phyloP scores from a whole-genome alignment of 306 rosid species.

The Notholithocarpus densiflorus region DNA sequence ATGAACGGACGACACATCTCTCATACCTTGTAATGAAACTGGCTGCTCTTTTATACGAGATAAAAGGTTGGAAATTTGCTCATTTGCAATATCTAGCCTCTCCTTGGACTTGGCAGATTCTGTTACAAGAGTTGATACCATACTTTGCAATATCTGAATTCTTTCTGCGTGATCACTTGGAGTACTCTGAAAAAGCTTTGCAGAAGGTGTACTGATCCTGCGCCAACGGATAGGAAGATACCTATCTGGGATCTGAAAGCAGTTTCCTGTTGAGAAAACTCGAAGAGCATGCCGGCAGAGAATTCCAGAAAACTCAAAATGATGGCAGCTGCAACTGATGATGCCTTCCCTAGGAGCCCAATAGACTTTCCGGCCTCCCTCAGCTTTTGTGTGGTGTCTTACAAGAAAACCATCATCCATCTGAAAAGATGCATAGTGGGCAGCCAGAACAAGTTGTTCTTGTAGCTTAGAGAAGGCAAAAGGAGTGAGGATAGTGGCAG shows the following conservation, averaged over 20 bases:
- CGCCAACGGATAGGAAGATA: constrained; percentile 96
- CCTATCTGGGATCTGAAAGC: constrained; percentile 92
- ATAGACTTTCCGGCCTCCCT: constrained; percentile 80
- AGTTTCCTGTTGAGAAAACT: constrained; percentile 89
- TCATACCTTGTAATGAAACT: constrained; percentile 52
- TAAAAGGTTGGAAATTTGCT: constrained; percentile 68
- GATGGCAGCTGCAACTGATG: constrained; percentile 90
- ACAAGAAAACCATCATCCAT: constrained; percentile 87
- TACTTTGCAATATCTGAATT: constrained; percentile 64
- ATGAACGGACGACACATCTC: constrained; percentile 55
- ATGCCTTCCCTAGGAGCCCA: constrained; percentile 86
- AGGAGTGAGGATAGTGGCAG: constrained; percentile 82
- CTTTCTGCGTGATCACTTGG: constrained; percentile 67
- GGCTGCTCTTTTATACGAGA: constrained; percentile 79
- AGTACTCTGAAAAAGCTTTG: constrained; percentile 52
- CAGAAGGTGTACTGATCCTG: constrained; percentile 62
- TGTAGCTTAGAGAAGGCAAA: constrained; percentile 92
- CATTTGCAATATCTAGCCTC: constrained; percentile 75
- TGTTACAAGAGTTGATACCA: constrained; percentile 71
- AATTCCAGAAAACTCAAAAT: constrained; percentile 92
- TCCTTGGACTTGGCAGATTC: constrained; percentile 90
- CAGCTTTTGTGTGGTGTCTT: constrained; percentile 90
- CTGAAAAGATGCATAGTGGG: constrained; percentile 90
- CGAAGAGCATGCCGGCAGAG: constrained; percentile 90
- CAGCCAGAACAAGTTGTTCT: constrained; percentile 96